Evolutionary conservation across 2,329 filamentous ascomycete genomes (phyloP), one percentile per base, ranked within the genome.

Genomic region (Fulvia fulva): DNA sequence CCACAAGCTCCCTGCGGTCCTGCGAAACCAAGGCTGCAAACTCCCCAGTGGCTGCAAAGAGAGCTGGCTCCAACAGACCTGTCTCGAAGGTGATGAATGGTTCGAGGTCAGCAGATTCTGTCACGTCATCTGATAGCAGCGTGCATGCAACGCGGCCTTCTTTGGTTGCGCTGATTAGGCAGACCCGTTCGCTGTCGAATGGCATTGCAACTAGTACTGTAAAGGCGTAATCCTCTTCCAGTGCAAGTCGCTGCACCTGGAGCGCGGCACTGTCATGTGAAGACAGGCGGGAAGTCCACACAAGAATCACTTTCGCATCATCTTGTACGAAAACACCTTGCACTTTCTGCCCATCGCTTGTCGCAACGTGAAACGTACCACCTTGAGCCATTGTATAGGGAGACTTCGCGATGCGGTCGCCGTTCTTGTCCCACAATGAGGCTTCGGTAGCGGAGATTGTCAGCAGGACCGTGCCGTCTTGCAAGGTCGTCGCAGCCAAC

Each of bases 21-120:
- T 41, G 21, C 9, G 63, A 65, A 14, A 59, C 54, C n/a, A 70
- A 9, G 26, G 62, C 67, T 26, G 65, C 66, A 28, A 70, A 60
- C 9, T 65, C 61, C 22, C 58, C 55, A 41, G 63, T 69, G 1
- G 59, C 62, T n/a, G 65, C 61, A 22, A 67, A 59, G 3, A 67
- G 28, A 21, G 28, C 58, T 8, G 63, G 51, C 12, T 63, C 45
- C 4, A 30, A 28, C 16, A 67, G 32, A 14, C 60, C 68, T 28
- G 63, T 66, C 22, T 65, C 58, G 41, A 69, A 67, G 11, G 26
- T 23, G 1, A 34, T 54, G 19, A 59, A 52, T 2, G 44, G 32
- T 50, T 58, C 58, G 16, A 49, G 28, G 1, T 56, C 30, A 7
- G 26, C 23, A 11, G 32, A 28, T 19, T 47, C 26, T 12, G 41